Base-by-base conservation (phyloP, 2,329 filamentous ascomycete species). In the Achaetomium macrosporum region DNA sequence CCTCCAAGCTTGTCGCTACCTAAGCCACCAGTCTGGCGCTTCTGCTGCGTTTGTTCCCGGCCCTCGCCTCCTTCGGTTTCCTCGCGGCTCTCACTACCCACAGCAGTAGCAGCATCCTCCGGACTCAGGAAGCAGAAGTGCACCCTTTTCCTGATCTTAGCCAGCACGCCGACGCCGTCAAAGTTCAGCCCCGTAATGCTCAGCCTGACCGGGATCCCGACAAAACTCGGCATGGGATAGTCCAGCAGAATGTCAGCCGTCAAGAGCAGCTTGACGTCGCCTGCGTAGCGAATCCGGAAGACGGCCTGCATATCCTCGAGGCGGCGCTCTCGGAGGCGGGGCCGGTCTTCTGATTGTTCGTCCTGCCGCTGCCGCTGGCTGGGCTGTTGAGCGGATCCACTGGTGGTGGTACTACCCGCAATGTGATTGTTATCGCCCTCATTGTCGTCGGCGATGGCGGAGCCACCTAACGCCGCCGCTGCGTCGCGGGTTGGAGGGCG, bases 181-280 rank as follows among this genome's bases (percentile, higher is more conserved):
- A 99, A 99, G 0, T 88, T 90, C 55, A 99, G 72, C 0, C 93
- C 93, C 0, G 93, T 97, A 61, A 99, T 95, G 68, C 92, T 96
- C 25, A 99, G 77, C 68, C 93, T 92, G 43, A 99, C 79, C 1
- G 93, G 93, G 56, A 99, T 92, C 12, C 91, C 90, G 2, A 97
- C 92, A 65, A 99, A 99, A 73, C 89, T 95, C 39, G 91, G 91
- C 89, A 97, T 97, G 1, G 93, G 93, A 68, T 99, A 99, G 70
- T 99, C 93, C 33, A 99, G 83, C 31, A 97, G 76, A 40, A 99
- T 96, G 70, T 97, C 91, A 0, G 93, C 91, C 20, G 93, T 97
- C 46, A 99, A 76, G 56, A 90, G 89, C 53, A 99, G 79, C 60
- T 85, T 84, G 54, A 99, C 79, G 65, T 96, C 87, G 31, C 93